phyloP scores from a whole-genome alignment of 2,329 filamentous ascomycete genomes.

The Metarhizium brunneum region DNA sequence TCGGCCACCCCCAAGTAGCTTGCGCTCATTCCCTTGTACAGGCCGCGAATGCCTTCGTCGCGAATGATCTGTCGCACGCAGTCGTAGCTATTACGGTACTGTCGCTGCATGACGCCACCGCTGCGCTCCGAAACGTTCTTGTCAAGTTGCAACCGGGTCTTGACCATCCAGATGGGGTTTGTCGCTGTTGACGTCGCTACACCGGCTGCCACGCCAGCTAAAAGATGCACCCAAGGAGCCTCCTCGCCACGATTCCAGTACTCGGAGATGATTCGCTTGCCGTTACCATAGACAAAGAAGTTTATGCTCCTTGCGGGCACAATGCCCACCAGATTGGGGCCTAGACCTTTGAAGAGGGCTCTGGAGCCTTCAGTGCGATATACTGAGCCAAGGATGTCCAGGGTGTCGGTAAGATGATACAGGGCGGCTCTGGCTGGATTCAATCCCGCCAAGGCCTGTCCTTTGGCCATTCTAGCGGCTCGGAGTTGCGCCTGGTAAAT shows the following conservation, averaged over 20 bases:
- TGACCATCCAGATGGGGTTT: constrained; percentile 94
- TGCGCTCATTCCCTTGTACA: constrained; percentile 86
- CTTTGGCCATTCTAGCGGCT: constrained; percentile 52
- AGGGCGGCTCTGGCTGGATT: constrained; percentile 56
- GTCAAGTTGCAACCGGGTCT: constrained; percentile 86
- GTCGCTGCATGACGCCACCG: constrained; percentile 45
- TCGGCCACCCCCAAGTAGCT: constrained; percentile 88
- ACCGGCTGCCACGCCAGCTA: constrained; percentile 67
- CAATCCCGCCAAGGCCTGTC: constrained; percentile 38
- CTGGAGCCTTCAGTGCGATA: constrained; percentile 74
- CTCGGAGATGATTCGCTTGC: constrained; percentile 72
- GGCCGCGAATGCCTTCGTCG: constrained; percentile 68
- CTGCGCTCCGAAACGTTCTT: constrained; percentile 63
- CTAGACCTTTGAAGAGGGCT: constrained; percentile 86
- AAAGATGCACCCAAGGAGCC: constrained; percentile 67
- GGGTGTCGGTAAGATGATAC: constrained; percentile 75
- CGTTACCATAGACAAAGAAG: constrained; percentile 89
- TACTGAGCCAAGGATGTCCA: constrained; percentile 75
- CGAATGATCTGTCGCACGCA: constrained; percentile 75
- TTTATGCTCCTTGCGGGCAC: constrained; percentile 87
- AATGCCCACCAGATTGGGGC: constrained; percentile 81
- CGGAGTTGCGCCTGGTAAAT: constrained; percentile 83
- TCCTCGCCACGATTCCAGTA: constrained; percentile 63
- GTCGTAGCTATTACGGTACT: constrained; percentile 82
- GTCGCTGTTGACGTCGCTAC: constrained; percentile 83